A percentile compares a stretch with the other conserved stretches of the same genome.
Conservation (phyloP, 1,284 basidiomycete genomes). For the Caloboletus firmus region DNA sequence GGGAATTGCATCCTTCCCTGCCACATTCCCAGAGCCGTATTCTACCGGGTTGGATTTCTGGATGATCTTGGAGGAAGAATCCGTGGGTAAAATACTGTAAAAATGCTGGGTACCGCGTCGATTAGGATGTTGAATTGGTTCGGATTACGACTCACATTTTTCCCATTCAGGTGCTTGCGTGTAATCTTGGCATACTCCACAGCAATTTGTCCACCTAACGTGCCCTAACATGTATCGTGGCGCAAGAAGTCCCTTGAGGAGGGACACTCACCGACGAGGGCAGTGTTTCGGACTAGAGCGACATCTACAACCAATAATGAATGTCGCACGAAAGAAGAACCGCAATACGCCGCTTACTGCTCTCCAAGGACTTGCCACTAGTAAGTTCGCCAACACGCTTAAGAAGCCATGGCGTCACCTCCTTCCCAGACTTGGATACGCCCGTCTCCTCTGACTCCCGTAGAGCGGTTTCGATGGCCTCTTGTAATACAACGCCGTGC, state of each 20-base stretch:
- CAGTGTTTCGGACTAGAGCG: constrained; percentile 92
- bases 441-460: constrained; percentile 82
- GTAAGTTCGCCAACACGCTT: constrained; percentile 84
- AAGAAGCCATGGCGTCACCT: constrained; percentile 95
- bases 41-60: neutral
- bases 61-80: neutral
- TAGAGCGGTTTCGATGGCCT: constrained; percentile 84
- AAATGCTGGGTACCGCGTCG: constrained; percentile 12
- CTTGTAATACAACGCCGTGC: constrained; percentile 71
- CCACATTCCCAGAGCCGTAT: neutral
- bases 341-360: constrained; percentile 49
- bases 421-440: constrained; percentile 81
- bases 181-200: constrained; percentile 68
- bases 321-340: neutral
- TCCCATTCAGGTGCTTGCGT: constrained; percentile 11
- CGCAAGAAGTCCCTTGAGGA: neutral
- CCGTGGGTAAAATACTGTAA: neutral
- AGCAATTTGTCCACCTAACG: constrained; percentile 76
- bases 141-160: constrained; percentile 21
- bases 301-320: constrained; percentile 56
- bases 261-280: constrained; percentile 64
- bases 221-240: constrained; percentile 1
- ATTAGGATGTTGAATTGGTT: neutral
- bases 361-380: constrained; percentile 67
- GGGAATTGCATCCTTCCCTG: neutral